Evolutionary conservation across 148 eudicot species (phyloP).

Genomic region (Camellia lanceoleosa): DNA sequence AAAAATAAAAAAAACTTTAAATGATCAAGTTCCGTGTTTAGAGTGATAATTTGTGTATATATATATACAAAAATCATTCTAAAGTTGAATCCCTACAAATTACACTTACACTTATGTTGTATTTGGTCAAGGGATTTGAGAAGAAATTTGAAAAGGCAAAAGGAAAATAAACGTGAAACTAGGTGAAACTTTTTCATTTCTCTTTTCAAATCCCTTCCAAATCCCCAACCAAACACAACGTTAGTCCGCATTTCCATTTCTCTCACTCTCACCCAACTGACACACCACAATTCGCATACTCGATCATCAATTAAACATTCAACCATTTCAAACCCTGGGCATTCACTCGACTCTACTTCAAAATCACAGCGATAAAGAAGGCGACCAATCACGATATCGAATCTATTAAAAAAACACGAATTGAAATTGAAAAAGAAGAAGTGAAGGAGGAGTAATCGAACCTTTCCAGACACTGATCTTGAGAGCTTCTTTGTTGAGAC

Average conservation of each 20-base stretch:
- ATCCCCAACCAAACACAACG: too few species aligned
- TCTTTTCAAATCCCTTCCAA: too few species aligned
- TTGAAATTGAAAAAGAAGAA: background rate
- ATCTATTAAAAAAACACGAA: background rate
- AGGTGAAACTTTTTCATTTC: too few species aligned
- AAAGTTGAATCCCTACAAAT: background rate
- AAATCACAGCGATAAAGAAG: background rate
- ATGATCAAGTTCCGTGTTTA: too few species aligned
- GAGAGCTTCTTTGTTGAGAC: slow-evolving; percentile 91
- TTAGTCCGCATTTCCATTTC: background rate
- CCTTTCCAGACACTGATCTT: slow-evolving; percentile 98
- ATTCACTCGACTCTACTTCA: background rate
- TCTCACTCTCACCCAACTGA: background rate
- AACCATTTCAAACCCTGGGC: background rate
- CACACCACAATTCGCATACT: background rate
- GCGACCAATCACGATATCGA: background rate
- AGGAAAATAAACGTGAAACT: too few species aligned
- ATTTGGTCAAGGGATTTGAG: too few species aligned
- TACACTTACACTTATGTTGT: too few species aligned
- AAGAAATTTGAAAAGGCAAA: too few species aligned
- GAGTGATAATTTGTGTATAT: too few species aligned
- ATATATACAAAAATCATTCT: too few species aligned
- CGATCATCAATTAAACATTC: background rate
- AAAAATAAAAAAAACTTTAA: too few species aligned
- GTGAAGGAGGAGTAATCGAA: slow-evolving; percentile 19